phyloP scores from a whole-genome alignment of 2,329 filamentous ascomycete genomes.

The Chaetoscypha palmicola region DNA sequence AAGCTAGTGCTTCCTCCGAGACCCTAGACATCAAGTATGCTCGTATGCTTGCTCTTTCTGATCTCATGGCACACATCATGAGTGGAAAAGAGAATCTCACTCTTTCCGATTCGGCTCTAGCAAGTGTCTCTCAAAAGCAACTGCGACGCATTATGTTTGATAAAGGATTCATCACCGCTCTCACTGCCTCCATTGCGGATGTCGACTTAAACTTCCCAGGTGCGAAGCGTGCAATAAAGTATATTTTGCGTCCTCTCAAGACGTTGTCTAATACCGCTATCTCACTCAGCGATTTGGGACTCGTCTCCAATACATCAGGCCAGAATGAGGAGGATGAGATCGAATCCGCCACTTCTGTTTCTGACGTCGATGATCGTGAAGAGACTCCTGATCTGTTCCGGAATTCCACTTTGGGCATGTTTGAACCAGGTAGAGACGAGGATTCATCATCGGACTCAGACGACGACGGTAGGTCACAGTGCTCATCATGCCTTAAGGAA shows the following conservation, averaged over 20 bases:
- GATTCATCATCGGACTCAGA: conserved; percentile 67
- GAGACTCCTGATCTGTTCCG: conserved; percentile 96
- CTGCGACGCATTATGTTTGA: conserved; percentile 96
- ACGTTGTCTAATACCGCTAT: conserved; percentile 83
- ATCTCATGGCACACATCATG: conserved; percentile 89
- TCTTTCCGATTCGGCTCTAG: conserved; percentile 33
- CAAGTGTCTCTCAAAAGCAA: conserved; percentile 63
- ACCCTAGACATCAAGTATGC: conserved; percentile 80
- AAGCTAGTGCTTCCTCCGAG: conserved; percentile 72
- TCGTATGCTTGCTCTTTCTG: conserved; percentile 77
- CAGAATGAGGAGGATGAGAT: conserved; percentile 81
- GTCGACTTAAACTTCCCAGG: conserved; percentile 92
- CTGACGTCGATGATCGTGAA: conserved; percentile 78
- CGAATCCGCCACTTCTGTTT: conserved; percentile 78
- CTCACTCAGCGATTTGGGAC: conserved; percentile 62
- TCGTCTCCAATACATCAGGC: conserved; percentile 59
- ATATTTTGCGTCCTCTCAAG: conserved; percentile 85
- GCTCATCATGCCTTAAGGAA: not conserved
- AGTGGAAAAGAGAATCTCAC: conserved; percentile 66
- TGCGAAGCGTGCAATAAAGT: conserved; percentile 90
- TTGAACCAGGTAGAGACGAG: conserved; percentile 75
- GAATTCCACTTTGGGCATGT: conserved; percentile 91
- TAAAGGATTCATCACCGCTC: conserved; percentile 83
- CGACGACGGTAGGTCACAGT: conserved; percentile 48
- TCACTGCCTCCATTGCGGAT: conserved; percentile 89